Evolutionary conservation across 495 filamentous ascomycete species (phyloP), one percentile per base, ranked within the genome.

Genomic region (Xylaria scruposa): DNA sequence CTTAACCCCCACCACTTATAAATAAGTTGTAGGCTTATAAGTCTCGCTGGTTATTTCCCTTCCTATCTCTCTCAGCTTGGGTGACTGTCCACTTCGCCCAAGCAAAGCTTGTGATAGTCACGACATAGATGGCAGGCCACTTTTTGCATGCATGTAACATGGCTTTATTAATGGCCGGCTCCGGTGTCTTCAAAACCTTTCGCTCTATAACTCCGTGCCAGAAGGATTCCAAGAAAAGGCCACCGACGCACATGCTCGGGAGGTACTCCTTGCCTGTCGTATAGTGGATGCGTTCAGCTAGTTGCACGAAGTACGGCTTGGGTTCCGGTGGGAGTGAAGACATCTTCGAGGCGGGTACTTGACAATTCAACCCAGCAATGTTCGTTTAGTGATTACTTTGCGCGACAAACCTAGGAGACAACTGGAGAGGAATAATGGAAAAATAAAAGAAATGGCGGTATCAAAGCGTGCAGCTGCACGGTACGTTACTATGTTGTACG

Each of bases 211-310:
- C 51, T 13, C 29, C 54, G 60, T 72, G 60, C 75, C 73, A 79
- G 24, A 68, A 8, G 24, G 63, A 67, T 60, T 79, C 75, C 1
- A 76, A 38, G 6, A 72, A 1, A 21, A 79, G 67, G 8, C 72
- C 75, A 6, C 19, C 47, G 10, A 51, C 3, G 47, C 74, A 76
- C 10, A 75, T 73, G 26, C 15, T 31, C 17, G 31, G 24, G 31
- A 76, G 68, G 19, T 75, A 9, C 3, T 76, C 68, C 46, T 77
- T 74, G 40, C 70, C 70, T n/a, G 74, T 76, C 3, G 46, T 53
- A 21, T 68, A 47, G 40, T 79, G 54, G 65, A 79, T 64, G 44
- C 73, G 70, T 31, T 79, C 75, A 21, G 75, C 75, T 61, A 73
- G 4, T 38, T 63, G 72, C 40, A 77, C 72, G 1, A 62, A 73